Percentiles rank a stretch among this genome's conserved stretches.
Conservation (phyloP, 768 basidiomycete genomes). For the Mycena floridula region DNA sequence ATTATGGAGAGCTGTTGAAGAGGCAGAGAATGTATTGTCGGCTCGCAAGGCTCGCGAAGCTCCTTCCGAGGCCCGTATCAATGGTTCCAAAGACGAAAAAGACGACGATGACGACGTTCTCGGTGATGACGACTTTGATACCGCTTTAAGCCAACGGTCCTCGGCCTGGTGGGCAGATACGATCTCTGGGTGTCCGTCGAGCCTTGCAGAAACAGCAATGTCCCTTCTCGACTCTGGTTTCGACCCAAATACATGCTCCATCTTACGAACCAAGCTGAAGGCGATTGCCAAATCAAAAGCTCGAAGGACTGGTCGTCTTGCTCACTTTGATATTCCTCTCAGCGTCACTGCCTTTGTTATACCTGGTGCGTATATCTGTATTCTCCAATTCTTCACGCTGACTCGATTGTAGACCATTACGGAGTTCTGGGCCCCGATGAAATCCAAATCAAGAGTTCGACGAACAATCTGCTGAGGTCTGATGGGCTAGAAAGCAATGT, state of each 20-base stretch:
- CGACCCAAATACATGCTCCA: slow-evolving; percentile 22
- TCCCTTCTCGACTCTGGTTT: slow-evolving; percentile 37
- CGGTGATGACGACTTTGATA: slow-evolving; percentile 14
- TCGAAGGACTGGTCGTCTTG: slow-evolving; percentile 13
- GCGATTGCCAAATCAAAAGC: slow-evolving; percentile 24
- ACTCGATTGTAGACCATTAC: slow-evolving; percentile 35
- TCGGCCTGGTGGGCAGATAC: slow-evolving; percentile 41
- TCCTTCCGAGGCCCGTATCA: slow-evolving; percentile 17
- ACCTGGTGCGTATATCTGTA: slow-evolving; percentile 25
- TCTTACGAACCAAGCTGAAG: slow-evolving; percentile 31
- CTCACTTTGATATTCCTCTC: slow-evolving; percentile 26
- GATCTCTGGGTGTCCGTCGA: slow-evolving; percentile 35
- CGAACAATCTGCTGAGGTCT: slow-evolving; percentile 28
- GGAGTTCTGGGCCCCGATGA: slow-evolving; percentile 48
- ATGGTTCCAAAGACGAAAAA: slow-evolving; percentile 12
- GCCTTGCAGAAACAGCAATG: slow-evolving; percentile 36
- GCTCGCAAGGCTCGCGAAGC: slow-evolving; percentile 15
- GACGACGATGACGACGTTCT: slow-evolving; percentile 13
- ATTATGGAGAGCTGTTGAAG: slow-evolving; percentile 15
- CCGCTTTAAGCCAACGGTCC: slow-evolving; percentile 17
- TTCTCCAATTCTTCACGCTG: neutral
- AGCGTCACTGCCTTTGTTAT: slow-evolving; percentile 37
- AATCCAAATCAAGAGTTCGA: slow-evolving; percentile 50
- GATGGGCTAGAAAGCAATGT: slow-evolving; percentile 44
- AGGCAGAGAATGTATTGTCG: slow-evolving; percentile 12